Evolutionary conservation across 768 basidiomycete genomes (phyloP), one percentile per base, ranked within the genome.

Genomic region (Tremella fuciformis): DNA sequence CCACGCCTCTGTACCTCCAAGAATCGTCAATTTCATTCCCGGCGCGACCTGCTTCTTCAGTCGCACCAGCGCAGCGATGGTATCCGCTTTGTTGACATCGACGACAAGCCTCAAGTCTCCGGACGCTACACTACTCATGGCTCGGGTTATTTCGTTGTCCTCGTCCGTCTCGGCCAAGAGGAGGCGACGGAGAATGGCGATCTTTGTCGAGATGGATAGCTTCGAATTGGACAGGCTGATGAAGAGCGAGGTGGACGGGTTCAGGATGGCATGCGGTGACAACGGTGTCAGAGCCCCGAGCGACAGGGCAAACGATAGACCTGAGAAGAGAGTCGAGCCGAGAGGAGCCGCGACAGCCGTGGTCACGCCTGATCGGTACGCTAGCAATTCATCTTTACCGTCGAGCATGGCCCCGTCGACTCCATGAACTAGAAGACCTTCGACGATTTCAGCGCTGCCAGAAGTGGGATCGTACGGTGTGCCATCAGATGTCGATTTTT

Each of bases 171-270:
- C 70, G 24, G 70, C 70, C 21, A 86, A 78, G 8, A 94, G 79
- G 39, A 91, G 78, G 8, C 81, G 79, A 1, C 91, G 82, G 46
- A 96, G 78, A 3, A 84, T 80, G 13, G 86, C 86, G 60, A 94
- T 85, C 64, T 91, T 85, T n/a, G 86, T 87, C 76, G 90, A 90
- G 26, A 90, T 81, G 59, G 88, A 87, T 0, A 81, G 78, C 13
- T 76, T 78, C 39, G 49, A 54, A 19, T 78, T 78, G 66, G 84
- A 83, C 44, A 91, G 71, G 13, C 78, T 66, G 63, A 92, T 79
- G 64, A 91, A 89, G 4, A 92, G 73, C 0, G 88, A 86, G 3
- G 81, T 82, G 16, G 82, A 80, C 11, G 83, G 80, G 62, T 86
- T 80, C 38, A 86, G 67, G 56, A 90, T 76, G 11, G 88, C 88